phyloP scores from a whole-genome alignment of 257 asterid genomes.

The Lavandula angustifolia region DNA sequence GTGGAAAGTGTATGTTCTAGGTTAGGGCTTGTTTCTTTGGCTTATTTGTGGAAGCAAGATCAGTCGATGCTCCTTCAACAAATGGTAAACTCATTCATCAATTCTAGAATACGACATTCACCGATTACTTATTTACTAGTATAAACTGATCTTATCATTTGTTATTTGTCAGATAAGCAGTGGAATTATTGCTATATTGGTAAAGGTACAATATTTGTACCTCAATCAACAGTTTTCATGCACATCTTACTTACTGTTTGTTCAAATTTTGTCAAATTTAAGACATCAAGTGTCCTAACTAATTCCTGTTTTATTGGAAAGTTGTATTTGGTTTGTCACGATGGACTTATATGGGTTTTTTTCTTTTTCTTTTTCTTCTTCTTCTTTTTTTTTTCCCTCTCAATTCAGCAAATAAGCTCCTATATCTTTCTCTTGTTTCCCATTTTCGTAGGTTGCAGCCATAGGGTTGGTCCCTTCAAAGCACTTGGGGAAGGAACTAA shows the following conservation, averaged over 20 bases:
- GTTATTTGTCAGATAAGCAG: conserved; percentile 55
- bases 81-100: conserved; percentile 57
- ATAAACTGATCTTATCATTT: conserved; percentile 28
- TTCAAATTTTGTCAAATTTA: conserved; percentile 4
- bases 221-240: conserved; percentile 5
- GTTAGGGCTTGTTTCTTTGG: conserved; percentile 88
- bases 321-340: too few relatives aligned
- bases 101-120: conserved; percentile 12
- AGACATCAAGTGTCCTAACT: conserved; percentile 10
- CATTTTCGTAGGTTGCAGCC: conserved; percentile 75
- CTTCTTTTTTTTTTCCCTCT: too few relatives aligned
- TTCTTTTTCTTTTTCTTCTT: too few relatives aligned
- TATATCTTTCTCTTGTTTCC: background rate
- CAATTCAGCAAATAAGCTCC: background rate
- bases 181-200: conserved; percentile 78
- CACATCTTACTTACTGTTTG: conserved; percentile 7
- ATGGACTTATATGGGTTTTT: too few relatives aligned
- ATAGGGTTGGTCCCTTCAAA: conserved; percentile 88
- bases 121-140: conserved; percentile 4
- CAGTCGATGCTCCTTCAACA: conserved; percentile 78
- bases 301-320: background rate
- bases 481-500: conserved; percentile 89
- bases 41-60: conserved; percentile 95
- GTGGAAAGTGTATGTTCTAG: conserved; percentile 95
- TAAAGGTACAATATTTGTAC: conserved; percentile 56